Conservation (phyloP, 164 flowering plant genomes). For the Vitis rupestris region DNA sequence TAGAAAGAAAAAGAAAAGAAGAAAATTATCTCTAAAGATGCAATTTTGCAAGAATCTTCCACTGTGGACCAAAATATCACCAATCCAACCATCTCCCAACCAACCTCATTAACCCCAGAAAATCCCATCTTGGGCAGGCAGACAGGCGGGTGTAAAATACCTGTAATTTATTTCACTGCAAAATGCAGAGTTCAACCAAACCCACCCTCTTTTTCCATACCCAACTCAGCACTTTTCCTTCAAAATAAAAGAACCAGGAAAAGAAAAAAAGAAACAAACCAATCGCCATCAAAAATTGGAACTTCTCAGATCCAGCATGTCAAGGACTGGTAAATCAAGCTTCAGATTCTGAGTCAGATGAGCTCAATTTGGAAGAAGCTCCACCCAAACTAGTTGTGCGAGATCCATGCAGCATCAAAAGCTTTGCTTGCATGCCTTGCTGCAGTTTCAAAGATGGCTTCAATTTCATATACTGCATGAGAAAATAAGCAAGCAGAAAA, state of each 20-base stretch:
- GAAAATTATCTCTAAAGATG: slow-evolving; percentile 26
- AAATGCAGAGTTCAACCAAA: slow-evolving; percentile 23
- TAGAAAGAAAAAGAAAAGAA: slow-evolving; percentile 17
- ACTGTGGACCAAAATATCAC: slow-evolving; percentile 25
- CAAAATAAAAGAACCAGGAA: slow-evolving; percentile 14
- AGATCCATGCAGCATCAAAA: slow-evolving; percentile 19
- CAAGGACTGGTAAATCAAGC: slow-evolving; percentile 24
- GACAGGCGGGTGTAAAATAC: slow-evolving; percentile 14
- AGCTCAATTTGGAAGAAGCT: slow-evolving; percentile 38
- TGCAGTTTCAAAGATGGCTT: slow-evolving; percentile 34
- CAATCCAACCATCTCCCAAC: slow-evolving; percentile 15
- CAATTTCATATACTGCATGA: slow-evolving; percentile 48
- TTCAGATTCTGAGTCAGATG: slow-evolving; percentile 44
- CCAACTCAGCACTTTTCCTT: slow-evolving; percentile 25
- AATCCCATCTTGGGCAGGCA: slow-evolving; percentile 14
- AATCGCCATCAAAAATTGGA: slow-evolving; percentile 36
- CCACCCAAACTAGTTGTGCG: slow-evolving; percentile 17
- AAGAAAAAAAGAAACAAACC: slow-evolving; percentile 19
- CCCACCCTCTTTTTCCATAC: slow-evolving; percentile 18
- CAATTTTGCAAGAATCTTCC: slow-evolving; percentile 23
- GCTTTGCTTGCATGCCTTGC: slow-evolving; percentile 34
- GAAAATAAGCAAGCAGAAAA: slow-evolving; percentile 3
- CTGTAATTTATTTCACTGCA: slow-evolving; percentile 50
- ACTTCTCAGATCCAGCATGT: slow-evolving; percentile 11
- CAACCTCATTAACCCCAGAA: slow-evolving; percentile 19